Conservation (phyloP, 1,284 basidiomycete genomes). For the Rhodofomes roseus region DNA sequence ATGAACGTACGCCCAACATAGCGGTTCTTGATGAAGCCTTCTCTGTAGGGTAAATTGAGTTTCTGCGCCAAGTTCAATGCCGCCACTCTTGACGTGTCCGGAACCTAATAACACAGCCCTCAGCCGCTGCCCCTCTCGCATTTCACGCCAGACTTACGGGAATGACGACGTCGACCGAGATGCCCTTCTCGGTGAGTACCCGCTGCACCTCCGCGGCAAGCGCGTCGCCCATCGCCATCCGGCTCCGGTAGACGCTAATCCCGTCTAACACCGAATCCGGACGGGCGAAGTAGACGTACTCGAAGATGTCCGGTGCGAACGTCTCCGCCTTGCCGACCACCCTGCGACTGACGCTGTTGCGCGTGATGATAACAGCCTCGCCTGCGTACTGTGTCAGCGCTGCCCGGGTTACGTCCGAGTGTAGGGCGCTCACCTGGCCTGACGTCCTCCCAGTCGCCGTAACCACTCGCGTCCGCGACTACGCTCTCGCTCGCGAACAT, state of each 20-base stretch:
- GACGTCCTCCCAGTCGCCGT: slow-evolving; percentile 91
- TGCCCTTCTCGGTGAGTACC: slow-evolving; percentile 65
- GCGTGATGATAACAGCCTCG: slow-evolving; percentile 95
- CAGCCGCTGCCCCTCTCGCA: slow-evolving; percentile 1
- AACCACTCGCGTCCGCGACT: slow-evolving; percentile 92
- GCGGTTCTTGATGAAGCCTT: slow-evolving; percentile 99
- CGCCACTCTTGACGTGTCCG: slow-evolving; percentile 95
- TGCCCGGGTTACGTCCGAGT: background rate
- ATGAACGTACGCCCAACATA: slow-evolving; percentile 99
- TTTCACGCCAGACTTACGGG: slow-evolving; percentile 57
- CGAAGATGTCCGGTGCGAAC: slow-evolving; percentile 99
- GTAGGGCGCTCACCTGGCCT: slow-evolving; percentile 62
- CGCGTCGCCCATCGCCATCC: slow-evolving; percentile 99
- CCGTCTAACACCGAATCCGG: slow-evolving; percentile 98
- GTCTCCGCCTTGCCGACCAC: slow-evolving; percentile 66
- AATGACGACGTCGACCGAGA: slow-evolving; percentile 92
- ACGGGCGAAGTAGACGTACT: slow-evolving; percentile 98
- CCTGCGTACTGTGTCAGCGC: slow-evolving; percentile 39
- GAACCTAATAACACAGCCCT: slow-evolving; percentile 52
- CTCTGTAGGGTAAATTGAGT: slow-evolving; percentile 88
- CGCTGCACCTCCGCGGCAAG: slow-evolving; percentile 86
- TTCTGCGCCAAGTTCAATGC: slow-evolving; percentile 95
- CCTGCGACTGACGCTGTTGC: slow-evolving; percentile 68
- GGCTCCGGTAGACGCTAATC: slow-evolving; percentile 93
- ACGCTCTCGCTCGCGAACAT: slow-evolving; percentile 95